phyloP scores from a whole-genome alignment of 129 eudicot species.

The Flaveria linearis region DNA sequence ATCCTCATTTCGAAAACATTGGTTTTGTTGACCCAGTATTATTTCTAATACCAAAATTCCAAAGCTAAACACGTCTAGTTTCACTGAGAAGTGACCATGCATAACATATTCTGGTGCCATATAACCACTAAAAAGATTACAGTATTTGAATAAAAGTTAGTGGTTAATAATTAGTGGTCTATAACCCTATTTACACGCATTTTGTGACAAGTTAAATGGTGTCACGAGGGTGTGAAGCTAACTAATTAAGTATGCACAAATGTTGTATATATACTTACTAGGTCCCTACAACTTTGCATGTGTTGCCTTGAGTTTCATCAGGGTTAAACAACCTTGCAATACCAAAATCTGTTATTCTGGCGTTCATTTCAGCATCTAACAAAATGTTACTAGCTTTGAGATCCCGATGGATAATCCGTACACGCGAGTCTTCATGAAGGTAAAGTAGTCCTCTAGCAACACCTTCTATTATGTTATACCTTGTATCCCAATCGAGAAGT shows the following conservation, averaged over 20 bases:
- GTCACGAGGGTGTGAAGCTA: not conserved
- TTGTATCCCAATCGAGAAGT: constrained; percentile 3
- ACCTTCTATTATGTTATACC: not conserved
- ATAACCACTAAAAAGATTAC: not conserved
- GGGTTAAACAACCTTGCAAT: not conserved
- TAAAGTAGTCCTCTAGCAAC: constrained; percentile 3
- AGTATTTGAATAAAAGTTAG: not conserved
- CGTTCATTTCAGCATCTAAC: not conserved
- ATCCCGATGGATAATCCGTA: not conserved
- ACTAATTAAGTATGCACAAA: not conserved
- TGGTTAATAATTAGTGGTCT: too few species aligned
- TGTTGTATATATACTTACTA: not conserved
- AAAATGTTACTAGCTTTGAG: constrained; percentile 4
- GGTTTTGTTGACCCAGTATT: not conserved
- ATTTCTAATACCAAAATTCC: constrained; percentile 29
- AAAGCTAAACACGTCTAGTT: constrained; percentile 32
- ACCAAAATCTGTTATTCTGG: constrained; percentile 2
- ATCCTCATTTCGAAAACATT: not conserved
- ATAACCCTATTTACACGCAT: not conserved
- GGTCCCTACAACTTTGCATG: not conserved
- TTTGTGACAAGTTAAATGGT: too few species aligned
- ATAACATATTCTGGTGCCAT: not conserved
- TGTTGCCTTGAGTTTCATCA: not conserved
- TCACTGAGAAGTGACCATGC: constrained; percentile 25
- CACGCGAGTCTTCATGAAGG: not conserved